These are phyloP conservation scores for Ustanciosporium gigantosporum DNA, from an alignment of 1,284 basidiomycete genomes.

Conservation along the genomic window DNA sequence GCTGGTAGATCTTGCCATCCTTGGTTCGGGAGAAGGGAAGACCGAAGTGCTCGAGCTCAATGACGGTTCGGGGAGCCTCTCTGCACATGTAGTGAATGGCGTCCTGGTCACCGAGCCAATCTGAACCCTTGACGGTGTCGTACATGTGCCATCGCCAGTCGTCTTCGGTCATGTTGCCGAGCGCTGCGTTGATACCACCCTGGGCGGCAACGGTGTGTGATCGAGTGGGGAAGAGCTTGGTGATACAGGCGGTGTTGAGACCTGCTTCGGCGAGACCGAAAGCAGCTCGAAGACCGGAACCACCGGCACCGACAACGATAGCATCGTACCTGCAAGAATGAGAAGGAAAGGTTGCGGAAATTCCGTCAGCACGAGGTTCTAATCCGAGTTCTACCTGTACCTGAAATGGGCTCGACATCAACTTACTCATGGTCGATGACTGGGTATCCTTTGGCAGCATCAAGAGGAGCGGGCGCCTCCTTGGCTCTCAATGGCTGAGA, in stretches of 20 bases:
- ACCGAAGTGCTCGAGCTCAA: constrained; percentile 97
- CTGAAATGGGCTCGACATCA: neutral
- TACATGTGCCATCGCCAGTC: constrained; percentile 99
- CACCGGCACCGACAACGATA: constrained; percentile 74
- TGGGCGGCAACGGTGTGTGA: constrained; percentile 99
- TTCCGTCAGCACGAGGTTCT: too few species aligned
- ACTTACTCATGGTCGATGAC: constrained; percentile 81
- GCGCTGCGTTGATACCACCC: constrained; percentile 98
- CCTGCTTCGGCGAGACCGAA: constrained; percentile 99
- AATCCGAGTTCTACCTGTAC: too few species aligned
- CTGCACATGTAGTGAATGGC: constrained; percentile 99
- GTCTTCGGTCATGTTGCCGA: constrained; percentile 77
- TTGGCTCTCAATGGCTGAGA: constrained; percentile 80
- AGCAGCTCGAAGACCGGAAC: constrained; percentile 95
- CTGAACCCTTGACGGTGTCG: constrained; percentile 98
- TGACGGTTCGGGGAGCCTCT: constrained; percentile 89
- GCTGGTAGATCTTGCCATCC: constrained; percentile 99
- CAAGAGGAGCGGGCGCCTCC: constrained; percentile 68
- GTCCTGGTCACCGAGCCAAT: constrained; percentile 99
- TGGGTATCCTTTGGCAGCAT: constrained; percentile 72
- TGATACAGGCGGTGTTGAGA: constrained; percentile 90
- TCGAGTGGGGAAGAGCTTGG: constrained; percentile 98
- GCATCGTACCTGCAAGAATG: constrained; percentile 45
- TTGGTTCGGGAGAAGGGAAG: constrained; percentile 98
- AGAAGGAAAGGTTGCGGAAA: neutral